Percentiles rank a stretch among this genome's conserved stretches.
phyloP scores from a whole-genome alignment of 2,329 filamentous ascomycete genomes.

The Penicillium sclerotigenum region DNA sequence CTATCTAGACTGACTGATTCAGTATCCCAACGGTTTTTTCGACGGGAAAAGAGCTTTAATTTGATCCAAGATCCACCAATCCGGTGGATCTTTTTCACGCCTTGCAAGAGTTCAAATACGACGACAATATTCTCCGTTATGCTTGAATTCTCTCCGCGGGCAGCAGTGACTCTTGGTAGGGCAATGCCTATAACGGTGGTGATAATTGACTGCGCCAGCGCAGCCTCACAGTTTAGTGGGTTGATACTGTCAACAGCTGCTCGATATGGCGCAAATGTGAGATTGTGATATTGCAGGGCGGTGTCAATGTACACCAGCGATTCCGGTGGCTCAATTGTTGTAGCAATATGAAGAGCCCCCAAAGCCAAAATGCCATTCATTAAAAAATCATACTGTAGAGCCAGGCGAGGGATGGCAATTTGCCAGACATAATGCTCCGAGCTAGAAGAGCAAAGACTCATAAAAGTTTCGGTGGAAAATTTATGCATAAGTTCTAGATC shows the following conservation, averaged over 20 bases:
- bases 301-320: conserved; percentile 37
- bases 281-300: conserved; percentile 37
- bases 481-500: conserved; percentile 54
- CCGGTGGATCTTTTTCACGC: conserved; percentile 34
- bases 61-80: conserved; percentile 44
- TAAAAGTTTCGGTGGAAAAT: conserved; percentile 49
- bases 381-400: conserved; percentile 41
- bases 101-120: conserved; percentile 37
- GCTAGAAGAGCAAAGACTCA: conserved; percentile 37
- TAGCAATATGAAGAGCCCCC: conserved; percentile 41
- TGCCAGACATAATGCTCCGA: conserved; percentile 40
- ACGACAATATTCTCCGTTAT: conserved; percentile 38
- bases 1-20: conserved; percentile 25
- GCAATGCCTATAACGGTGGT: conserved; percentile 38
- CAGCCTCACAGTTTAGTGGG: conserved; percentile 37
- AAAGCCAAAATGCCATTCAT: conserved; percentile 43
- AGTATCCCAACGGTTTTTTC: conserved; percentile 45
- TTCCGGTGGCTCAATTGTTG: conserved; percentile 27
- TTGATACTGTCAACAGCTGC: conserved; percentile 35
- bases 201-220: conserved; percentile 38
- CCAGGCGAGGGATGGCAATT: conserved; percentile 40
- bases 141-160: conserved; percentile 28
- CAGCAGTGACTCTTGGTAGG: conserved; percentile 32
- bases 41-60: conserved; percentile 51
- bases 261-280: conserved; percentile 35